A percentile compares a stretch with the other conserved stretches of the same genome.
Conservation (phyloP, 768 basidiomycete species). For the Lactarius tabidus region DNA sequence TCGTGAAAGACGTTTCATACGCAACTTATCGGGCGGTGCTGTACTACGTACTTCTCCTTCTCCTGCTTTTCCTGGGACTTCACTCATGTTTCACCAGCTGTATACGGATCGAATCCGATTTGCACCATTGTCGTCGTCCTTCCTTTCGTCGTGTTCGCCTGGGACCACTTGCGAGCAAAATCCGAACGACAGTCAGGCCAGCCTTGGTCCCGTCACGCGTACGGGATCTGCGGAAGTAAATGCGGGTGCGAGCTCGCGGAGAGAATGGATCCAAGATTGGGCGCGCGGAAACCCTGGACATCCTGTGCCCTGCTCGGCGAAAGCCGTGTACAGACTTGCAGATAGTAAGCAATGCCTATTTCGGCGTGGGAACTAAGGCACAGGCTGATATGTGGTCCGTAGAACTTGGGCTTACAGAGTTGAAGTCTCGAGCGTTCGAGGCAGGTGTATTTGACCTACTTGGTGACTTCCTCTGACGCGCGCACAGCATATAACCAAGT, state of each 20-base stretch:
- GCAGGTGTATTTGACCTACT: constrained; percentile 24
- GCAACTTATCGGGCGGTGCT: constrained; percentile 62
- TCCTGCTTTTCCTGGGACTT: background rate
- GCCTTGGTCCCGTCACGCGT: constrained; percentile 23
- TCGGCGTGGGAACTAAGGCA: background rate
- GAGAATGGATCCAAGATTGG: constrained; percentile 77
- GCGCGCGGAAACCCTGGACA: constrained; percentile 52
- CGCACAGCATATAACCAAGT: constrained; percentile 66
- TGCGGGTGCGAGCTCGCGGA: constrained; percentile 35
- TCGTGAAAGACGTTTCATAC: constrained; percentile 57
- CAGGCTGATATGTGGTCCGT: background rate
- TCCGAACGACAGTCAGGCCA: constrained; percentile 37
- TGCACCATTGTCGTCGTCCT: constrained; percentile 76
- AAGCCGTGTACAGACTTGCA: constrained; percentile 78
- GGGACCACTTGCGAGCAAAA: constrained; percentile 24
- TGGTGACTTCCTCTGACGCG: constrained; percentile 3
- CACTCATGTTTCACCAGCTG: constrained; percentile 42
- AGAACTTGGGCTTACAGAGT: constrained; percentile 69
- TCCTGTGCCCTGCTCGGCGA: constrained; percentile 76
- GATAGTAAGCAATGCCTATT: constrained; percentile 54
- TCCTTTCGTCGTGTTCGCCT: constrained; percentile 32
- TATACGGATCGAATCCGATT: constrained; percentile 85
- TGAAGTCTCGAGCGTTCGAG: constrained; percentile 70
- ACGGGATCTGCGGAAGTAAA: constrained; percentile 25
- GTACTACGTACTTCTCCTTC: constrained; percentile 56